A percentile compares a stretch with the other conserved stretches of the same genome.
phyloP scores from a whole-genome alignment of 2,329 filamentous ascomycete species.

The Macroventuria anomochaeta region DNA sequence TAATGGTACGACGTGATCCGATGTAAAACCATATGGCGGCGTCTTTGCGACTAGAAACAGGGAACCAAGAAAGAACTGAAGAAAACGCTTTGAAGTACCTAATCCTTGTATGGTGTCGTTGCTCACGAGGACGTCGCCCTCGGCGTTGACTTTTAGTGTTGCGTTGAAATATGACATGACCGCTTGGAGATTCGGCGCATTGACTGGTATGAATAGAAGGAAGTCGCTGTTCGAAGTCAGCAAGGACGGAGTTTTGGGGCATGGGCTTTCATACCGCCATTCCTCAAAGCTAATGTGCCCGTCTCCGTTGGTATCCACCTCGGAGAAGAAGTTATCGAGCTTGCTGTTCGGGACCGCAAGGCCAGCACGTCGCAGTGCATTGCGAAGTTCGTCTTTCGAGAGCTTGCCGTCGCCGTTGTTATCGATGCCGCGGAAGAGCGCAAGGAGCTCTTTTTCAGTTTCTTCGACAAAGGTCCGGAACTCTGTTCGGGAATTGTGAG shows the following conservation, averaged over 20 bases:
- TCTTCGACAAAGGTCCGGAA: slow-evolving; percentile 87
- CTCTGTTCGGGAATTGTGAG: slow-evolving; percentile 62
- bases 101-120: slow-evolving; percentile 90
- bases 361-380: slow-evolving; percentile 79
- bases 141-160: slow-evolving; percentile 85
- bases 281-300: slow-evolving; percentile 88
- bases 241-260: neutral
- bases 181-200: slow-evolving; percentile 74
- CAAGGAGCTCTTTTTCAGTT: slow-evolving; percentile 81
- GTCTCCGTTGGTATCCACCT: slow-evolving; percentile 89
- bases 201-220: slow-evolving; percentile 81
- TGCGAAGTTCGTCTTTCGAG: slow-evolving; percentile 81
- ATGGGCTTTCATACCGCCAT: slow-evolving; percentile 79
- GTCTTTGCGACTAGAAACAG: slow-evolving; percentile 70
- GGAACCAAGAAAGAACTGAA: slow-evolving; percentile 78
- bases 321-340: slow-evolving; percentile 82
- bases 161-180: slow-evolving; percentile 92
- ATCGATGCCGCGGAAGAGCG: slow-evolving; percentile 87
- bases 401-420: slow-evolving; percentile 83
- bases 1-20: slow-evolving; percentile 33
- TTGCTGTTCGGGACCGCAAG: slow-evolving; percentile 78
- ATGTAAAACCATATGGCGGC: slow-evolving; percentile 48
- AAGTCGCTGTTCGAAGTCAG: slow-evolving; percentile 69
- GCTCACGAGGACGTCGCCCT: slow-evolving; percentile 91
- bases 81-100: slow-evolving; percentile 79